Evolutionary conservation across 352 stramenopile genomes (phyloP), one percentile per base, ranked within the genome.

Genomic region (Pythium vanterpoolii): DNA sequence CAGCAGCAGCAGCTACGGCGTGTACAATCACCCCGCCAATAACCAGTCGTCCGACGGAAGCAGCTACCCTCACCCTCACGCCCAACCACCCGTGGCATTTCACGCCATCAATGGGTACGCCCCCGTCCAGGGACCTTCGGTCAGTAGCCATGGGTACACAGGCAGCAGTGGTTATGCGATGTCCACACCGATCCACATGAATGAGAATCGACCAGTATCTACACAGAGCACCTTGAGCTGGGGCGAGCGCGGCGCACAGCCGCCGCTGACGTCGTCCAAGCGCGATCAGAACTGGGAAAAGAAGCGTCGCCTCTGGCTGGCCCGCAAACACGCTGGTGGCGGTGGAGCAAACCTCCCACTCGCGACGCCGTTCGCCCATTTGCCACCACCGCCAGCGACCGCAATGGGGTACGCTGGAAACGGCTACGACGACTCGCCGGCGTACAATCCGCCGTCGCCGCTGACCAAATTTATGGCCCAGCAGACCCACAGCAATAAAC

Each of bases 261-360:
- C 77, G 27, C 83, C 80, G 28, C 68, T 92, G 33, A 92, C 83
- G 21, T 82, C 78, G 34, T 92, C 83, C 23, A 89, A 89, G 45
- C 69, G 83, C 21, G 83, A 92, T 52, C 83, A 92, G 53, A 92
- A 87, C 60, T 92, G 83, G 83, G 83, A 90, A 54, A 81, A 79
- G 56, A 92, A 92, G 60, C 76, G 80, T 4, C 74, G 79, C 0
- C 72, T 78, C 30, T 92, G 83, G 83, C 65, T 90, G 6, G 75
- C 73, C 26, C 76, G 77, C 27, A 87, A 88, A 53, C 69, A 78
- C 24, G 59, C 50, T 45, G 49, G 63, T 38, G 47, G 45, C 42
- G 23, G 48, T 33, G 23, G 27, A 10, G 14, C 23, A 24, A n/a
- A 4, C 27, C 13, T 18, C 5, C 34, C 34, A 4, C 14, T n/a